A percentile compares a stretch with the other conserved stretches of the same genome.
Conservation (phyloP, 768 basidiomycete species). For the Lentinula lateritia region DNA sequence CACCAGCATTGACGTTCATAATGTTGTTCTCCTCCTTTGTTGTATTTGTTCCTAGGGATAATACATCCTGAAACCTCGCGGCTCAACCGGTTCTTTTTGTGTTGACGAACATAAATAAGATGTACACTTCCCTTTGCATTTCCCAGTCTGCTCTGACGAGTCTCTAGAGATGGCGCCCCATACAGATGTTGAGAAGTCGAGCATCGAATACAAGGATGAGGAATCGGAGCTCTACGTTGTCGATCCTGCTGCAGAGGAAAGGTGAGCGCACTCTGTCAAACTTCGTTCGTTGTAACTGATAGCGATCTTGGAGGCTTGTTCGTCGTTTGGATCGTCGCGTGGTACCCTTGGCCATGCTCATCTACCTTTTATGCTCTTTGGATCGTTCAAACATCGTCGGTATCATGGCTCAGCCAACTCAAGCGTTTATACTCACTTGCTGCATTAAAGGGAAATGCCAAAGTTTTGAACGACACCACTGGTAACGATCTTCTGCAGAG, state of each 20-base stretch:
- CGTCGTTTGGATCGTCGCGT: conserved; percentile 27
- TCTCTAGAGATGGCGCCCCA: background rate
- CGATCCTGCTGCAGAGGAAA: background rate
- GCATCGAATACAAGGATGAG: background rate
- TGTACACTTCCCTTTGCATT: background rate
- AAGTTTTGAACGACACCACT: conserved; percentile 25
- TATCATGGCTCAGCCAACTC: background rate
- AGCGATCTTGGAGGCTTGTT: conserved; percentile 5
- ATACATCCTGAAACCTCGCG: no score
- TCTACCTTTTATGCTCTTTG: conserved; percentile 31
- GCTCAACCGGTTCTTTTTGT: no score
- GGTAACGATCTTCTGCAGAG: conserved; percentile 23
- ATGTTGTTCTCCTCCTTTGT: no score
- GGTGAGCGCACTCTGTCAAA: background rate
- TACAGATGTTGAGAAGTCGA: background rate
- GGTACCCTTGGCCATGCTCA: conserved; percentile 28
- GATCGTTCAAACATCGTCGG: conserved; percentile 20
- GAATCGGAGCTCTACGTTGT: background rate
- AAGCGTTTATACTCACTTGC: conserved; percentile 1
- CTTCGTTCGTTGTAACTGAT: background rate
- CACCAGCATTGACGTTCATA: no score
- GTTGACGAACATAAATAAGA: no score
- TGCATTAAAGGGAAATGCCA: conserved; percentile 20
- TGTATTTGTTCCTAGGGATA: no score
- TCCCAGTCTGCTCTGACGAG: background rate